phyloP scores from a whole-genome alignment of 306 rosid genomes.

The Hippophae rhamnoides region DNA sequence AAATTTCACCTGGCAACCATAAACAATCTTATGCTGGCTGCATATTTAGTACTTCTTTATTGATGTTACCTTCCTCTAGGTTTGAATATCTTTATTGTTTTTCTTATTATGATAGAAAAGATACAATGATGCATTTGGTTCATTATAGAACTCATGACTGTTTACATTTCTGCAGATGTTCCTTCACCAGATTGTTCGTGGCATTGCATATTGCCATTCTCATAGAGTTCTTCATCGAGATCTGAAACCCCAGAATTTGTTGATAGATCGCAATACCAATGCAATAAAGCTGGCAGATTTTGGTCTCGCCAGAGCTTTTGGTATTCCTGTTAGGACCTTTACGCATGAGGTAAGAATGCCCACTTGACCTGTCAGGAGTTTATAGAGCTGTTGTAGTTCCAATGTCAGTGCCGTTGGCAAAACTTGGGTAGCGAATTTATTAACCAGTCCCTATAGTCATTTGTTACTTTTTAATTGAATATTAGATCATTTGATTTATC shows the following conservation, averaged over 20 bases:
- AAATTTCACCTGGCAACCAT: background rate
- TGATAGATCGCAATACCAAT: slow-evolving; percentile 89
- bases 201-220: slow-evolving; percentile 98
- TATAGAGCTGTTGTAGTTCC: background rate
- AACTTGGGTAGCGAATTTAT: background rate
- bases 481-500: background rate
- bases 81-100: slow-evolving; percentile 2
- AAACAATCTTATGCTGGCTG: background rate
- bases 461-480: background rate
- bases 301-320: slow-evolving; percentile 98
- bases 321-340: slow-evolving; percentile 96
- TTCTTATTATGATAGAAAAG: slow-evolving; percentile 9
- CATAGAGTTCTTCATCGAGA: slow-evolving; percentile 99
- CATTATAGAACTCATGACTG: slow-evolving; percentile 16
- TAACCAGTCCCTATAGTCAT: background rate
- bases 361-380: slow-evolving; percentile 4
- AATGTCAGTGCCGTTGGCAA: background rate
- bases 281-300: slow-evolving; percentile 96
- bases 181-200: slow-evolving; percentile 94
- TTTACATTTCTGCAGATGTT: slow-evolving; percentile 66
- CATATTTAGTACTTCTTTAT: background rate
- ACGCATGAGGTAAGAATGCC: slow-evolving; percentile 70
- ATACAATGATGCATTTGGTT: slow-evolving; percentile 12
- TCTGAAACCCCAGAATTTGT: slow-evolving; percentile 91
- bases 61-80: background rate